phyloP scores from a whole-genome alignment of 305 asterid species.

The Fraxinus baroniana region DNA sequence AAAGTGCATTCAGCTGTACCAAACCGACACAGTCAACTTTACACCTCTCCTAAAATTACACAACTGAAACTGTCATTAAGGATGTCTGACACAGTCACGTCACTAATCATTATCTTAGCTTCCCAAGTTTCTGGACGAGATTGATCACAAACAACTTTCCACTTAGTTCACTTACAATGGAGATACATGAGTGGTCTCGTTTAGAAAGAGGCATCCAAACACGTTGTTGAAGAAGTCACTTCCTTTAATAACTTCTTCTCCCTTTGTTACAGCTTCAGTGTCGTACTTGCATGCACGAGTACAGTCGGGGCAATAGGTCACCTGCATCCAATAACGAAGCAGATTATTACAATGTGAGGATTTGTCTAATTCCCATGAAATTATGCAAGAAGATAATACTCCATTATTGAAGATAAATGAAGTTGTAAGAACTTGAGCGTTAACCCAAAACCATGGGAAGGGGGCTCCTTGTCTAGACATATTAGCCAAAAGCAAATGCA shows the following conservation, averaged over 20 bases:
- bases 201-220: constrained; percentile 89
- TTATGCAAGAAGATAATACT: background rate
- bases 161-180: constrained; percentile 43
- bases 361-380: background rate
- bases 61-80: background rate
- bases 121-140: background rate
- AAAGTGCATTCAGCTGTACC: background rate
- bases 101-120: background rate
- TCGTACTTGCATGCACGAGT: constrained; percentile 87
- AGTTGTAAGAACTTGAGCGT: background rate
- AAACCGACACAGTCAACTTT: background rate
- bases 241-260: constrained; percentile 54
- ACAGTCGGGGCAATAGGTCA: constrained; percentile 96
- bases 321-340: constrained; percentile 40
- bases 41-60: background rate
- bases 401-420: background rate
- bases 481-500: background rate
- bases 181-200: constrained; percentile 72
- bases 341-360: background rate
- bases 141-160: background rate
- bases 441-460: background rate
- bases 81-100: background rate
- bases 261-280: constrained; percentile 50
- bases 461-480: background rate
- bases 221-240: constrained; percentile 71